Evolutionary conservation across 805 yeast genomes (phyloP).

Genomic region (Yarrowia sp.): DNA sequence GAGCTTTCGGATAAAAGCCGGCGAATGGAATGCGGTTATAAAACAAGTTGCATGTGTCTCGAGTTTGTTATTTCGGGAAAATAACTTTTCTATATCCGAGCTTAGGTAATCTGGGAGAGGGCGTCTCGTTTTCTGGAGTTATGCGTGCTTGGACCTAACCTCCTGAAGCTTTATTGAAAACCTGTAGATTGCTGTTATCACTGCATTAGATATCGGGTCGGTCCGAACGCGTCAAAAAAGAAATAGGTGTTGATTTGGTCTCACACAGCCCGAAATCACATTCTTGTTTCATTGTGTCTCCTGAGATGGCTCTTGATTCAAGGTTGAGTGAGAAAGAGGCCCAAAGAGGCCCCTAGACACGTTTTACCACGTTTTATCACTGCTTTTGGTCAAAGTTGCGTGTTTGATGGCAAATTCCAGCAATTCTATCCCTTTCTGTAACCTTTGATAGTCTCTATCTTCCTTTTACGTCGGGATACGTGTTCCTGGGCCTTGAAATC

Average conservation of each 20-base stretch:
- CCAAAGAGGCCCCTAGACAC: background rate
- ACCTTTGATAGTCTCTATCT: background rate
- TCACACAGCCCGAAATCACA: background rate
- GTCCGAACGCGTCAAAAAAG: background rate
- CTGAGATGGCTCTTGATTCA: background rate
- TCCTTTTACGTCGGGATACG: background rate
- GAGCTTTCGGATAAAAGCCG: constrained; percentile 8
- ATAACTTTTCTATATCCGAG: background rate
- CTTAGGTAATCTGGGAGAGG: background rate
- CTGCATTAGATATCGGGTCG: background rate
- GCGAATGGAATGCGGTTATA: constrained; percentile 5
- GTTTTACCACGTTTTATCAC: background rate
- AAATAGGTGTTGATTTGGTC: background rate
- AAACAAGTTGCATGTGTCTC: background rate
- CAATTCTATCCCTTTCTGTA: background rate
- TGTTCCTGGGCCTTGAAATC: background rate
- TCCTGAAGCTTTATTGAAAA: background rate
- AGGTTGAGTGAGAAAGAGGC: background rate
- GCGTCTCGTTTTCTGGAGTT: background rate
- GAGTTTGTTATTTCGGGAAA: background rate
- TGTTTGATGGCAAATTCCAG: constrained; percentile 11
- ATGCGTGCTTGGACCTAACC: background rate
- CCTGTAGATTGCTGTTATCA: background rate
- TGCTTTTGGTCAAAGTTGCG: constrained; percentile 1
- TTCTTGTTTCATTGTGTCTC: background rate